Conservation (phyloP, 306 rosid species). For the Lotus japonicus region DNA sequence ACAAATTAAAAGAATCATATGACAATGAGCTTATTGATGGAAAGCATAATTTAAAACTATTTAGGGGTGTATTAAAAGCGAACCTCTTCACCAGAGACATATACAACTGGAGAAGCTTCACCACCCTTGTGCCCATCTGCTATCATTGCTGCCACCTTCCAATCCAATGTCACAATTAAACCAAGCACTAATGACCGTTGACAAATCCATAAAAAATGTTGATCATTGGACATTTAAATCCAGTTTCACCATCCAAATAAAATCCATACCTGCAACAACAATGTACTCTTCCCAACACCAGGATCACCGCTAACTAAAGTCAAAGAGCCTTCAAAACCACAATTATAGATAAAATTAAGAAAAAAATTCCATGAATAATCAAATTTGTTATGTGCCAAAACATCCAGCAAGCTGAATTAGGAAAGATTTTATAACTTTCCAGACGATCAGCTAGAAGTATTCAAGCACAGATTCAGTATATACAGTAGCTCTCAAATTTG, state of each 20-base stretch:
- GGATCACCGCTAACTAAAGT: slow-evolving; percentile 91
- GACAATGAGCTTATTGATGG: not conserved
- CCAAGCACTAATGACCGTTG: slow-evolving; percentile 2
- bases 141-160: slow-evolving; percentile 72
- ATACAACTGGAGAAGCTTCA: slow-evolving; percentile 51
- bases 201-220: not conserved
- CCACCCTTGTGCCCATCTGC: slow-evolving; percentile 43
- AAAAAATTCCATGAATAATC: not conserved
- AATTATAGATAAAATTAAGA: slow-evolving; percentile 17
- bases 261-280: slow-evolving; percentile 67
- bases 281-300: slow-evolving; percentile 98
- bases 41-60: not conserved
- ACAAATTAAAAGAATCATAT: not conserved
- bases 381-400: not conserved
- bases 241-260: slow-evolving; percentile 2
- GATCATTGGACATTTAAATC: slow-evolving; percentile 2
- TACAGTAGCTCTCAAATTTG: not conserved
- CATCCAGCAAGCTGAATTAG: slow-evolving; percentile 9
- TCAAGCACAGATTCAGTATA: not conserved
- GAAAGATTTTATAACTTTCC: not conserved
- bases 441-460: not conserved
- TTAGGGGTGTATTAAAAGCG: slow-evolving; percentile 18
- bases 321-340: slow-evolving; percentile 70
- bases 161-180: slow-evolving; percentile 13
- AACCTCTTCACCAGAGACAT: slow-evolving; percentile 99